phyloP scores from a whole-genome alignment of 192 early-diverging fungal genomes.

The Chytriomyces confervae region DNA sequence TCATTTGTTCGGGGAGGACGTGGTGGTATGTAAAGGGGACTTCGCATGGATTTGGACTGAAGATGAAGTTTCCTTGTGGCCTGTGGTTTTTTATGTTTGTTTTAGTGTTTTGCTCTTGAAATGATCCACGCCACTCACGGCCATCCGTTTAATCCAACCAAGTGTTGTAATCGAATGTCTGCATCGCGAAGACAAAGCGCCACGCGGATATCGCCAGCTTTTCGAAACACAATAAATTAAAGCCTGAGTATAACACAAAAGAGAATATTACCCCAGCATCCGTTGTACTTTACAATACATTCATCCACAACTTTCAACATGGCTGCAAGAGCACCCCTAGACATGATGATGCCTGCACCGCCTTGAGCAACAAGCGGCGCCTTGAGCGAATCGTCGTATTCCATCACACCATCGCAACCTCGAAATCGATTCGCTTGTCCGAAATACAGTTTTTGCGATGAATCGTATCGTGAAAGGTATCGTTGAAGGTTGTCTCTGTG shows the following conservation, averaged over 20 bases:
- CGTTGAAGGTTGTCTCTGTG: conserved; percentile 45
- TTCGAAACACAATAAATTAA: conserved; percentile 21
- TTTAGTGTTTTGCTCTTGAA: background rate
- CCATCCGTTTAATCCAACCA: conserved; percentile 28
- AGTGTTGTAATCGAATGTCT: conserved; percentile 43
- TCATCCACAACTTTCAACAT: conserved; percentile 43
- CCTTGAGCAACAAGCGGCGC: conserved; percentile 59
- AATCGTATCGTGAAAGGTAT: conserved; percentile 39
- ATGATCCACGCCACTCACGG: background rate
- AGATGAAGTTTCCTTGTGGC: conserved; percentile 36
- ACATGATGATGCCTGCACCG: conserved; percentile 58
- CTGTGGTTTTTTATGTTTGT: conserved; percentile 13
- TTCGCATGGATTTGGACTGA: conserved; percentile 48
- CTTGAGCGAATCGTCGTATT: conserved; percentile 33
- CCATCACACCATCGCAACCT: conserved; percentile 59
- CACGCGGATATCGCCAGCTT: conserved; percentile 59
- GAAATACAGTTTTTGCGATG: conserved; percentile 46
- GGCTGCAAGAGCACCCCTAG: conserved; percentile 47
- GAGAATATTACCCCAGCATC: conserved; percentile 67
- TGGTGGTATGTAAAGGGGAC: conserved; percentile 58
- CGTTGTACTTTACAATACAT: conserved; percentile 53
- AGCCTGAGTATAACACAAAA: background rate
- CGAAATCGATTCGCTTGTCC: conserved; percentile 53
- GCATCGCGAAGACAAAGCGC: conserved; percentile 62
- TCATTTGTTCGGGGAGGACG: conserved; percentile 50